Evolutionary conservation across 225 moss, liverwort and hornwort genomes (phyloP), one percentile per base, ranked within the genome.

Genomic region (Rhytidiadelphus loreus): DNA sequence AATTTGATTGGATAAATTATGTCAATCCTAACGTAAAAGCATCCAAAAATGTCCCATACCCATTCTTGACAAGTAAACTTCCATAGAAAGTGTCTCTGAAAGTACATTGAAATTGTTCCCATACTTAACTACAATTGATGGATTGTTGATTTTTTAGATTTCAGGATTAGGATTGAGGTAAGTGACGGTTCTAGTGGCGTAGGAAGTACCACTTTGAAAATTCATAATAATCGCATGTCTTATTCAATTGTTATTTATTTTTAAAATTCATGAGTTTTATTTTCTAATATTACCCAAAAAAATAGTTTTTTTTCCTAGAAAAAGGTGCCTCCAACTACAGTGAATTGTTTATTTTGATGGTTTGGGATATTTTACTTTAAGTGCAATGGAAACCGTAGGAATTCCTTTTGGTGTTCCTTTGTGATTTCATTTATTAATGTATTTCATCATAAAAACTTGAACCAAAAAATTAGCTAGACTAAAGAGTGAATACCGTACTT

Each of bases 21-120:
- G 3, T 48, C 0, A 30, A 0, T 39, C 13, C 30, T 29, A 30
- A 43, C 9, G 9, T 71, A 2, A 28, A 43, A 71, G 8, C 28
- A 43, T 0, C 9, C 7, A n/a, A 68, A n/a, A n/a, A 0, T 0
- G 0, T 68, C 4, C 6, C 0, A 0, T 66, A 21, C 2, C 4
- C 7, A 12, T n/a, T 68, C 20, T 3, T n/a, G 0, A 68, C 13
- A 68, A n/a, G 2, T 68, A 37, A 7, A 66, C 4, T 37, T 65
- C 1, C 3, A 11, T 20, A 33, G 11, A 11, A 37, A 20, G n/a
- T 69, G 14, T 70, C 41, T 70, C 24, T 14, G 14, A 70, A 69
- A 41, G 25, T 41, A 5, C 11, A 50, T 9, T 50, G 3, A 50
- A 50, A 46, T 9, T 9, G 9, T 46, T 46, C 46, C 46, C 46